Base-by-base conservation (phyloP, 768 basidiomycete species). In the Tylopilus sp. region DNA sequence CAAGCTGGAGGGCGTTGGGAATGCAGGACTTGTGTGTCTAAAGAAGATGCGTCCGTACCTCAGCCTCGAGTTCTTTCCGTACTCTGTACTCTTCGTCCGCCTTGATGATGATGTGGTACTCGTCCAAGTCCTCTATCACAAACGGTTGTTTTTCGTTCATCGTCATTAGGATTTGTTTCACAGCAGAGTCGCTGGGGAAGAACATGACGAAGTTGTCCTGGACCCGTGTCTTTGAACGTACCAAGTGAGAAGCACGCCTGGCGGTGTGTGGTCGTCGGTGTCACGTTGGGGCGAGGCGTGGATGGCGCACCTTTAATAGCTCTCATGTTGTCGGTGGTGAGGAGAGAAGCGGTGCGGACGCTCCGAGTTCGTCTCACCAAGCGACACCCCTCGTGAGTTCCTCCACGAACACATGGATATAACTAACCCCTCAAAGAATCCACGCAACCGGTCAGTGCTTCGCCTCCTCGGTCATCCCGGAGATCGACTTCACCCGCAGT, bases 41-140 rank as follows among this genome's bases (percentile, higher is more conserved):
- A 38, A 40, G 4, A 0, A 21, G 9, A 20, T 12, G 9, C 28
- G 40, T n/a, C n/a, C 50, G 30, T 36, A 88, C 90, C 81, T 93
- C 88, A 12, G 77, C 67, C 63, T 91, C 91, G 28, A 93, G 73
- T 57, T 88, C 84, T 57, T 73, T 78, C 54, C 83, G 71, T 6
- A 93, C 85, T 22, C 82, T 72, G 58, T 83, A 86, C 64, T 92
- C 86, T 54, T 86, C 82, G 51, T 93, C 91, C 2, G 85, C 84
- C 61, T 87, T 88, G 66, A 93, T 86, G 47, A 93, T 81, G 2
- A 94, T 61, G 69, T 92, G 89, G 55, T 82, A 79, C 58, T 91
- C 88, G 63, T 93, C 91, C 22, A 94, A 67, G 60, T 94, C 91
- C 59, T 92, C 87, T 53, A 94, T 88, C 56, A 94, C 85, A 66